A percentile compares a stretch with the other conserved stretches of the same genome.
These are phyloP conservation scores for Peziza echinospora DNA, from an alignment of 495 filamentous ascomycete species.

Conservation along the genomic window DNA sequence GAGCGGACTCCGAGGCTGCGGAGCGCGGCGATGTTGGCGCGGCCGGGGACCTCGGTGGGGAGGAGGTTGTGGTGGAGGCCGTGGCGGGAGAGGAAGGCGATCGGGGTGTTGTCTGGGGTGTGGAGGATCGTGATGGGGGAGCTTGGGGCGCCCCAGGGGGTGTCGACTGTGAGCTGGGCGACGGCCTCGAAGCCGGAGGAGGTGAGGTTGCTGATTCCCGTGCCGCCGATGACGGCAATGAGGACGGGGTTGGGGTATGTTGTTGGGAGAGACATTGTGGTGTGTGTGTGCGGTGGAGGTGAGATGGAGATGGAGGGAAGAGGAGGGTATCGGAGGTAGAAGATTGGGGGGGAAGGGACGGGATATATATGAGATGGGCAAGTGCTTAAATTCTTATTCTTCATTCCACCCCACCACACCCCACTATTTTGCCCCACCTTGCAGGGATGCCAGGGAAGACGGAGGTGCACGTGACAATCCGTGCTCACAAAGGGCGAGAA, in stretches of 20 bases:
- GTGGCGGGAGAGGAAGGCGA: slow-evolving; percentile 89
- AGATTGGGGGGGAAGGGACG: background rate
- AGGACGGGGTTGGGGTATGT: slow-evolving; percentile 33
- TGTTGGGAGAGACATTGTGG: background rate
- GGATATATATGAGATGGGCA: background rate
- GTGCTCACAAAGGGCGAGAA: too few relatives aligned
- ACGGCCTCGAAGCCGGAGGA: slow-evolving; percentile 56
- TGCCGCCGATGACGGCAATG: slow-evolving; percentile 94
- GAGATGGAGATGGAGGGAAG: background rate
- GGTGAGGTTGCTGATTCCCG: slow-evolving; percentile 51
- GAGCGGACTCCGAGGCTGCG: slow-evolving; percentile 70
- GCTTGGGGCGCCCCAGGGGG: slow-evolving; percentile 84
- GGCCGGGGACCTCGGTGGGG: slow-evolving; percentile 73
- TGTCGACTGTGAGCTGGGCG: slow-evolving; percentile 44
- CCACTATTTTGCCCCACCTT: too few relatives aligned
- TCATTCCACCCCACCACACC: too few relatives aligned
- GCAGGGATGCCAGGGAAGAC: too few relatives aligned
- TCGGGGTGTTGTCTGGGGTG: slow-evolving; percentile 50
- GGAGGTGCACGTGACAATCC: too few relatives aligned
- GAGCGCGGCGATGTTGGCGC: slow-evolving; percentile 89
- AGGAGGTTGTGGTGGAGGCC: slow-evolving; percentile 70
- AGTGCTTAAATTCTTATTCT: too few relatives aligned
- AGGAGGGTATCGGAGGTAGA: background rate
- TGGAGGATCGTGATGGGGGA: slow-evolving; percentile 78
- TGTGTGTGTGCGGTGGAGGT: background rate